Evolutionary conservation across 768 basidiomycete genomes (phyloP), one percentile per base, ranked within the genome.

Genomic region (Scleroderma bovista): DNA sequence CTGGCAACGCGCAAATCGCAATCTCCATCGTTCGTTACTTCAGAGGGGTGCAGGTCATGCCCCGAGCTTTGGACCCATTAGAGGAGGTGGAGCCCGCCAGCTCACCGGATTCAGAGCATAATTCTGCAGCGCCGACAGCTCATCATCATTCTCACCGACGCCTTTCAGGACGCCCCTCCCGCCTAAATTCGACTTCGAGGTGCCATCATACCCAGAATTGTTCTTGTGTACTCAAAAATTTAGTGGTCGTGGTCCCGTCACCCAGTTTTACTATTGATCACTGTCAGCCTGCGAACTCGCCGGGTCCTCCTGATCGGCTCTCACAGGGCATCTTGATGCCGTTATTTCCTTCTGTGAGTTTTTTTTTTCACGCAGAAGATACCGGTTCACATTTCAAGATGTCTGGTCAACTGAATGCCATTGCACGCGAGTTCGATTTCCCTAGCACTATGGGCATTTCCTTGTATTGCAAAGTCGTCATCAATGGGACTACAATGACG

Each of bases 381-480:
- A 24, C 31, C 33, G 17, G 47, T 33, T 40, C 40, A 37, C 51
- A 9, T 53, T 39, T 48, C 8, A 46, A 92, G 90, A 79, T 91
- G 74, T 82, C 80, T 59, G 80, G 76, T 15, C 89, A 93, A 65
- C 69, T 91, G 31, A 75, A 76, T 24, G 85, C 87, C 10, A 89
- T 93, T 52, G 86, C 88, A 4, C 78, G 81, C 44, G 88, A 92
- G 63, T 91, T 83, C 68, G 84, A 80, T 60, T 86, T 91, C 56
- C 89, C 89, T 0, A 87, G 84, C 61, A 84, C 76, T 19, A 62
- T 77, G 9, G 89, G 89, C 20, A 60, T 92, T n/a, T 86, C 83
- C 62, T 75, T 91, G n/a, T 92, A 89, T 61, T 73, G 87, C 47
- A 84, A 83, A 49, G 74, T 81, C 51, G 72, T 71, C 17, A 81